Conservation (phyloP, 345 rosid genomes). For the Sisymbrium irio region DNA sequence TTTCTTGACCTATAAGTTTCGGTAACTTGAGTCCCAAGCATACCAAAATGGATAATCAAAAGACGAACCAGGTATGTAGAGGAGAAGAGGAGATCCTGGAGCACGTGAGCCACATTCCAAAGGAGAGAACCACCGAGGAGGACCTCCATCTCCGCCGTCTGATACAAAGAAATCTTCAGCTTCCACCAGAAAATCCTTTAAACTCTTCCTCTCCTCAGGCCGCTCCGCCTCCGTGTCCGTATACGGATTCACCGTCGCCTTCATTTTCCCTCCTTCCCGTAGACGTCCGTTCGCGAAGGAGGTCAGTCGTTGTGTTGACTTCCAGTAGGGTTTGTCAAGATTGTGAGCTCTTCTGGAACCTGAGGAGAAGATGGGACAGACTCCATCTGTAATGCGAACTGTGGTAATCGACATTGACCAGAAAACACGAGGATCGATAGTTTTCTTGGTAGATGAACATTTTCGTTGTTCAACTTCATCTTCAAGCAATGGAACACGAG, state of each 20-base stretch:
- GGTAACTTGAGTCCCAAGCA: not conserved
- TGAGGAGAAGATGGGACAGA: slow-evolving; percentile 9
- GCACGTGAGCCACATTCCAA: slow-evolving; percentile 41
- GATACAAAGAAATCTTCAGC: slow-evolving; percentile 37
- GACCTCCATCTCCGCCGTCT: slow-evolving; percentile 49
- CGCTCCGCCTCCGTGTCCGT: slow-evolving; percentile 13
- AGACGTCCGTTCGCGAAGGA: not conserved
- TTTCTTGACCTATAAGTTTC: not conserved
- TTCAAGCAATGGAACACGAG: slow-evolving; percentile 28
- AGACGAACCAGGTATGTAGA: slow-evolving; percentile 50
- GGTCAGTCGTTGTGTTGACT: not conserved
- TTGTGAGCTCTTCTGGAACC: not conserved
- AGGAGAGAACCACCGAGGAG: slow-evolving; percentile 79
- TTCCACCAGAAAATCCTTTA: slow-evolving; percentile 42
- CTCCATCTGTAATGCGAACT: slow-evolving; percentile 22
- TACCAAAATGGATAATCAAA: not conserved
- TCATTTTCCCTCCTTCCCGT: not conserved
- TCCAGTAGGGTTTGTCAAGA: not conserved
- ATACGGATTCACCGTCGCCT: slow-evolving; percentile 23
- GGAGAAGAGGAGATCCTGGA: slow-evolving; percentile 54
- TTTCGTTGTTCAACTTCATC: not conserved
- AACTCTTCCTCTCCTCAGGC: slow-evolving; percentile 37
- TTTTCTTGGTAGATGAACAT: not conserved
- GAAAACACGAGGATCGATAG: not conserved
- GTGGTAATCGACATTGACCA: slow-evolving; percentile 23